Evolutionary conservation across 495 filamentous ascomycete genomes (phyloP), one percentile per base, ranked within the genome.

Genomic region (Penicillium herquei): DNA sequence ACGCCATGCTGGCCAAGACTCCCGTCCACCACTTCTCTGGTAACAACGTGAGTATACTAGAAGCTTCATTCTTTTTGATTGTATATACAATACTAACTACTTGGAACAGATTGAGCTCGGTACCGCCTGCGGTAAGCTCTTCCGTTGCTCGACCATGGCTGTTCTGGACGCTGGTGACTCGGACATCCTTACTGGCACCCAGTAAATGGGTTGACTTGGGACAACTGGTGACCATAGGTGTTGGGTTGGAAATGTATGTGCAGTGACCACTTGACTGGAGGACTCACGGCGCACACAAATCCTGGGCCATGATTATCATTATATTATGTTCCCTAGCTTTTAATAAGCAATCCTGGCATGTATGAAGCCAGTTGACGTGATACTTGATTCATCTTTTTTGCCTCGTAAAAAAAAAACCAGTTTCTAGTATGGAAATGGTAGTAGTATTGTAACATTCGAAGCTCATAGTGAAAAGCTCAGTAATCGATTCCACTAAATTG

Each of bases 121-220:
- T 57, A 97, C 93, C 66, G 92, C 94, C 47, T 91, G 89, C 76
- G 91, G 91, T 76, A 95, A 95, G 77, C 85, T 96, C 63, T 79
- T 73, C 70, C 71, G 78, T 61, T 96, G 91, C 84, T 90, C 87
- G 45, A 95, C 91, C 71, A 96, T 98, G 91, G 86, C 93, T 56
- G 86, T 98, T 72, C 77, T 98, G 47, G 94, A 98, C 78, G 92
- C 92, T 75, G 94, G 94, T 88, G 94, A 98, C 85, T 94, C 89
- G 52, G 93, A 98, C 79, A 97, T 98, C 75, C 82, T 98, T 64
- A 83, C 75, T 48, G 63, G 53, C 31, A 59, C 45, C 54, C 51
- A 63, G 50, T 60, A 58, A 57, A 35, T 57, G 40, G 51, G 33
- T 35, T 50, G 33, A 26, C 32, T 46, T 33, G 51, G 39, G 14